Percentiles rank a stretch among this genome's conserved stretches.
phyloP scores from a whole-genome alignment of 83 land plant genomes.

The Picea mariana region DNA sequence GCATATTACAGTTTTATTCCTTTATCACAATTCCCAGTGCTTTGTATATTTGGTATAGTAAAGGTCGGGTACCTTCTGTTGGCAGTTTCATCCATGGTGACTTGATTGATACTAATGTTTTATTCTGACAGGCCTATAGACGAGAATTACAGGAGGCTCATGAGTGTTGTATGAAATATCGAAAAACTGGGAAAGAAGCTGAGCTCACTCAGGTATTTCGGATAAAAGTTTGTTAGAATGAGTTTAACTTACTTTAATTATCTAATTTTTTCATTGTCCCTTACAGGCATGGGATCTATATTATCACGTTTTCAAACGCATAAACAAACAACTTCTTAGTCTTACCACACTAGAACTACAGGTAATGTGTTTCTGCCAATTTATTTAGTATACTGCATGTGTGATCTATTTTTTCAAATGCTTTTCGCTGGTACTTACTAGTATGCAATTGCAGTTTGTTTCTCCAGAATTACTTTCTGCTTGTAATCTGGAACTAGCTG shows the following conservation, averaged over 20 bases:
- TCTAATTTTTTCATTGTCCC: conserved; percentile 2
- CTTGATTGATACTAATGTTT: not conserved
- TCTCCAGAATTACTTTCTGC: conserved; percentile 89
- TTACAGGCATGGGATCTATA: conserved; percentile 99
- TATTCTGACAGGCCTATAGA: conserved; percentile 64
- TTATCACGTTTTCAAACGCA: conserved; percentile 96
- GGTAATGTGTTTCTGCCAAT: conserved; percentile 36
- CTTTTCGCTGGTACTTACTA: conserved; percentile 3
- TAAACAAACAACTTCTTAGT: conserved; percentile 92
- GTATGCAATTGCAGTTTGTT: conserved; percentile 59
- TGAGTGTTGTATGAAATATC: conserved; percentile 92
- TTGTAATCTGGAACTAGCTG: conserved; percentile 86
- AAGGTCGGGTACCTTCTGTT: not conserved
- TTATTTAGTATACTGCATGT: not conserved
- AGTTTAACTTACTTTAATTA: not conserved
- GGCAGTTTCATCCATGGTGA: not conserved
- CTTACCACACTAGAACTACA: conserved; percentile 93
- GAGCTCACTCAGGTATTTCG: conserved; percentile 90
- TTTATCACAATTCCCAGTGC: not conserved
- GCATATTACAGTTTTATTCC: not conserved
- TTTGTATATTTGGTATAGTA: not conserved
- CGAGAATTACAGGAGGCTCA: conserved; percentile 89
- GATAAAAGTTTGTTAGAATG: not conserved
- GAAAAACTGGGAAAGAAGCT: conserved; percentile 92
- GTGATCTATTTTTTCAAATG: not conserved